Base-by-base conservation (phyloP, 2,329 filamentous ascomycete genomes). In the Calonectria leucothoes region DNA sequence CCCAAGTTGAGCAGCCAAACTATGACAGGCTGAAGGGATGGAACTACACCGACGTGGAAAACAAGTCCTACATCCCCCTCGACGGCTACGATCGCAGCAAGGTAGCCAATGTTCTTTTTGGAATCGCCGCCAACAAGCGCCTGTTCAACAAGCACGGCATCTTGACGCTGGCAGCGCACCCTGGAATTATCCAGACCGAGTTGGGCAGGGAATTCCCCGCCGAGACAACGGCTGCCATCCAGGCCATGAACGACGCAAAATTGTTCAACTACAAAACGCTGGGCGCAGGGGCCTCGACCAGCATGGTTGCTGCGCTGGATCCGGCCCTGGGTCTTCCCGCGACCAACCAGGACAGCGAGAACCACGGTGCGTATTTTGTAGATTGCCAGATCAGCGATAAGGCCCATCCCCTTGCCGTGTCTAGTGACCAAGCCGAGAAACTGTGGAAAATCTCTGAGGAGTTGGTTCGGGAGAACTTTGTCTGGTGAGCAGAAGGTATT, bases 361-460 rank as follows among this genome's bases (percentile, higher is more conserved):
- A 81, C 57, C 80, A 82, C 23, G 83, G 83, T 8, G 73, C 75
- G 8, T 84, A 78, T 52, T 66, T 84, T 12, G 65, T 70, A 4
- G 78, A 83, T 64, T 83, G 80, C 51, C 79, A 79, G 35, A 72
- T 84, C 33, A 74, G 63, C 25, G 69, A 71, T 42, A 64, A 72
- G 17, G 68, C 73, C 1, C 69, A 42, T 1, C 72, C 73, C 20
- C 39, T 73, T 29, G 73, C 79, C 0, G 73, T 79, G 15, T 77
- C 78, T 27, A 78, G 73, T 10, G 76, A 80, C n/a, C 79, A 81
- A 10, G 84, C 83, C 0, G 82, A 83, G 51, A 81, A 74, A 68
- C 65, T 85, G 63, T 85, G 84, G 83, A 80, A 76, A 51, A 55
- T 83, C 33, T 83, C 82, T 5, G 82, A 85, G 79, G 75, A 83